Evolutionary conservation across 192 early-diverging fungal genomes (phyloP), one percentile per base, ranked within the genome.

Genomic region (Dissophora ornata): DNA sequence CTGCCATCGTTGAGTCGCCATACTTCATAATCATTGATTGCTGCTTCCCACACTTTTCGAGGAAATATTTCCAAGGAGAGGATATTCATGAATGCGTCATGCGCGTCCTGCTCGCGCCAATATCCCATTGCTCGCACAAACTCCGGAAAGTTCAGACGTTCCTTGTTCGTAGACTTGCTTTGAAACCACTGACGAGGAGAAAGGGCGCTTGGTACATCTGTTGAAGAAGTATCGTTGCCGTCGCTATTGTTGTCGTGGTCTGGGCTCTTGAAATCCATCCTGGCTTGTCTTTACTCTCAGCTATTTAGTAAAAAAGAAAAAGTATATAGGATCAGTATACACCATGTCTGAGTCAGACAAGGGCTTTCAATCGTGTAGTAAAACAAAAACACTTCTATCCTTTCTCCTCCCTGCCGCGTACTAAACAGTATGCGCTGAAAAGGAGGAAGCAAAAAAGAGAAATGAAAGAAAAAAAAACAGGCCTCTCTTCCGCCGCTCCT

Each of bases 1-100:
- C 47, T 62, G 48, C 60, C 60, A 62, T 62, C 48, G 33, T 62
- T 62, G 21, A 46, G 60, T 62, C 34, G 60, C 60, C 60, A 62
- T 40, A 38, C 51, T 38, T 62, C 62, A 26, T 64, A 64, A 49
- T 64, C 62, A 28, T 13, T 45, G 9, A 38, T 64, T 54, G 60
- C 60, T 25, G 34, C 34, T 28, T 5, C 44, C 50, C 51, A 26
- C 24, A 64, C 36, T 32, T 40, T 33, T 41, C 44, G 50, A 11
- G 62, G 51, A 24, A 64, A 28, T 64, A 11, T 48, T n/a, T 38
- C 44, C 13, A 15, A 12, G 6, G 62, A 64, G 44, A 64, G 62
- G 22, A 64, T 49, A 45, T 26, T 29, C 51, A 54, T 64, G 46
- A 45, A 54, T 29, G 50, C 62, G 44, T 52, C 49, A 53, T 64